Evolutionary conservation across 2,329 filamentous ascomycete species (phyloP).

Genomic region (Fusarium tricinctum): DNA sequence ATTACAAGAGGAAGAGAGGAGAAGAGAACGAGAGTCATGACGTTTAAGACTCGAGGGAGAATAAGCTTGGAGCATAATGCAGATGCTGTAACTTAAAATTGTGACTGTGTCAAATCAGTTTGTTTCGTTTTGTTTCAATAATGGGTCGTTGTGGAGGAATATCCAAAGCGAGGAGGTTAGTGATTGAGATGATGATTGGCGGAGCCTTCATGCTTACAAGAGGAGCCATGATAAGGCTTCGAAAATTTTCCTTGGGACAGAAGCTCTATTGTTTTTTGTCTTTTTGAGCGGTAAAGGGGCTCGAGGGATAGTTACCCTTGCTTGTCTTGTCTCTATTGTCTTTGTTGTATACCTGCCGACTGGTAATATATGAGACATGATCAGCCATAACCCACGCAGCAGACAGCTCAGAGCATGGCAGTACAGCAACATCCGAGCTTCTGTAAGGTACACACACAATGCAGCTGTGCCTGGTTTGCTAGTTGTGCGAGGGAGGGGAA

Average conservation of each 20-base stretch:
- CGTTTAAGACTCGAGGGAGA: constrained; percentile 27
- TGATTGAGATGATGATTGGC: constrained; percentile 27
- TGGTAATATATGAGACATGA: constrained; percentile 20
- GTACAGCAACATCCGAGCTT: constrained; percentile 5
- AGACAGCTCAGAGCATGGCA: not conserved
- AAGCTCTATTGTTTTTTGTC: constrained; percentile 20
- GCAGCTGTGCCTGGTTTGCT: constrained; percentile 36
- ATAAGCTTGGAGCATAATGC: constrained; percentile 35
- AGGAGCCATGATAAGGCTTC: constrained; percentile 40
- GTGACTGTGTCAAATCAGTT: constrained; percentile 15
- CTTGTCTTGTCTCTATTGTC: not conserved
- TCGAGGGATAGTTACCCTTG: constrained; percentile 6
- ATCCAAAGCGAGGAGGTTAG: constrained; percentile 30
- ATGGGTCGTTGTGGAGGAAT: constrained; percentile 18
- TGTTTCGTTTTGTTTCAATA: constrained; percentile 20
- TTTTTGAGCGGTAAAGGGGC: not conserved
- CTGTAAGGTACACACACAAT: constrained; percentile 42
- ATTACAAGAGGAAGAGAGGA: constrained; percentile 13
- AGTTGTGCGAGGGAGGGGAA: constrained; percentile 21
- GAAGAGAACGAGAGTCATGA: constrained; percentile 37
- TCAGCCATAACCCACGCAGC: constrained; percentile 5
- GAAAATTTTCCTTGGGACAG: constrained; percentile 10
- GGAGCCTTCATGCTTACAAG: constrained; percentile 27
- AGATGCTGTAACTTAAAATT: constrained; percentile 21
- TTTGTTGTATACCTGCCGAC: constrained; percentile 3